Conservation (phyloP, 164 flowering plant genomes). For the Cinnamomum chago region DNA sequence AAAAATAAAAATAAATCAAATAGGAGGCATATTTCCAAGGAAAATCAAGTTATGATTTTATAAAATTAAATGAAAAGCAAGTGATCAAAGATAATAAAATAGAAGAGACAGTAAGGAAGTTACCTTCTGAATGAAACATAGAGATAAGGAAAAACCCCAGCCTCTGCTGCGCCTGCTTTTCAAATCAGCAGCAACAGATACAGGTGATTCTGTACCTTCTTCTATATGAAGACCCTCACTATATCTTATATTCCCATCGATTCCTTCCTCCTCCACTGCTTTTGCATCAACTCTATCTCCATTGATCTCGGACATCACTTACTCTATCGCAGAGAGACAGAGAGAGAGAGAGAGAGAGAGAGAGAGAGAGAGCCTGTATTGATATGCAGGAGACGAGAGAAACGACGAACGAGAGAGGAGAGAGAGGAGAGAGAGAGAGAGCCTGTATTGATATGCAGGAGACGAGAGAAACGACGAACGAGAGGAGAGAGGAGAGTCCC, state of each 20-base stretch:
- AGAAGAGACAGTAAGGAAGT: not conserved
- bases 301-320: slow-evolving; percentile 24
- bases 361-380: too few species aligned
- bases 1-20: too few species aligned
- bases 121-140: slow-evolving; percentile 51
- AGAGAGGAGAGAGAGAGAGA: too few species aligned
- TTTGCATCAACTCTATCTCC: slow-evolving; percentile 13
- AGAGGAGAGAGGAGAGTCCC: too few species aligned
- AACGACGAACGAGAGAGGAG: too few species aligned
- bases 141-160: slow-evolving; percentile 16
- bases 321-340: not conserved
- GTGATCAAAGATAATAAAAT: not conserved
- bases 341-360: too few species aligned
- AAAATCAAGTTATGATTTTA: too few species aligned
- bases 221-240: not conserved
- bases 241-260: not conserved
- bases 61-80: too few species aligned
- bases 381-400: too few species aligned
- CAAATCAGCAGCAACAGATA: not conserved
- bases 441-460: too few species aligned
- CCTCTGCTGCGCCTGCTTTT: not conserved
- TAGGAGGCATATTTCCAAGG: too few species aligned
- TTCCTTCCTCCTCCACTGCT: slow-evolving; percentile 10
- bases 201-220: not conserved
- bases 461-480: too few species aligned